These are phyloP conservation scores for Amanita fuliginea DNA, from an alignment of 768 basidiomycete species.

Conservation along the genomic window DNA sequence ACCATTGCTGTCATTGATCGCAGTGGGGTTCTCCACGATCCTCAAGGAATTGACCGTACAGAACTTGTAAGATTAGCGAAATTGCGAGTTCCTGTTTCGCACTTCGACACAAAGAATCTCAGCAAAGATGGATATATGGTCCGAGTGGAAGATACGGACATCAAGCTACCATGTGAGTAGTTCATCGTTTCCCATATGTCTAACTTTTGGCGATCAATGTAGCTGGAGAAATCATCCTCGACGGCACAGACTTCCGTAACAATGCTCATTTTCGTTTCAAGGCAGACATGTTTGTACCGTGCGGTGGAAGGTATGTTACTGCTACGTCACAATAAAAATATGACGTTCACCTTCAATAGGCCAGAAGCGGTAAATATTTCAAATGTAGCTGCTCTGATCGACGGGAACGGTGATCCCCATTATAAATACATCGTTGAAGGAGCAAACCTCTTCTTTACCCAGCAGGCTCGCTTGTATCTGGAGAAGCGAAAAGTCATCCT, in stretches of 20 bases:
- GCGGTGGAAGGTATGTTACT: conserved; percentile 68
- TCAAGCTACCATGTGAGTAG: conserved; percentile 78
- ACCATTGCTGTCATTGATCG: conserved; percentile 95
- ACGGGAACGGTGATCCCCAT: conserved; percentile 89
- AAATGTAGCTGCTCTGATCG: conserved; percentile 82
- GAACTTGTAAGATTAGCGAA: conserved; percentile 90
- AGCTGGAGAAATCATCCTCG: conserved; percentile 89
- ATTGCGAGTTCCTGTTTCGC: conserved; percentile 61
- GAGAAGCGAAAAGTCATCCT: conserved; percentile 91
- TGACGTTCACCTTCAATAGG: conserved; percentile 17
- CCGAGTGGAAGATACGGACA: conserved; percentile 87
- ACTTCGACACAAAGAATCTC: conserved; percentile 81
- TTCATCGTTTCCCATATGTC: not conserved
- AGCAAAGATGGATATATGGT: conserved; percentile 92
- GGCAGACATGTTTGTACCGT: conserved; percentile 94
- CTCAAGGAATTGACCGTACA: conserved; percentile 76
- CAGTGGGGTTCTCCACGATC: conserved; percentile 89
- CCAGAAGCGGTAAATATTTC: conserved; percentile 97
- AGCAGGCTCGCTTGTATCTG: conserved; percentile 85
- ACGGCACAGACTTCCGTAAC: conserved; percentile 97
- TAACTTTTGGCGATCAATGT: conserved; percentile 1
- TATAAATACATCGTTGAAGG: conserved; percentile 98
- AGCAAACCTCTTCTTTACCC: conserved; percentile 94
- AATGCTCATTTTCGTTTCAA: conserved; percentile 92
- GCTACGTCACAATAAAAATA: not conserved